Conservation (phyloP, 805 yeast genomes). For the Lachancea mirantina region DNA sequence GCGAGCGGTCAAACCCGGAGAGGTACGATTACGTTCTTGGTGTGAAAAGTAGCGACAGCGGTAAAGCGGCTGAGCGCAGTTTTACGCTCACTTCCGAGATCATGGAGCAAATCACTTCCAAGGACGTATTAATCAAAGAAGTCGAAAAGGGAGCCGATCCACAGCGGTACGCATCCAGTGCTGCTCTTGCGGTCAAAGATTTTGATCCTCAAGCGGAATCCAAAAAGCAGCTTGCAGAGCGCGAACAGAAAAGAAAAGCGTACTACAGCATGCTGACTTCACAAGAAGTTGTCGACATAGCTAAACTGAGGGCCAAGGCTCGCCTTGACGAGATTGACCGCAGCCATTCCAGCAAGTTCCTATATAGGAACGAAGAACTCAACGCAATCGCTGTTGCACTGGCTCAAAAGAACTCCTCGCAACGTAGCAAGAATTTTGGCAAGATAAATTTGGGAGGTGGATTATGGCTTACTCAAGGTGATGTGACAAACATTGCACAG, state of each 20-base stretch:
- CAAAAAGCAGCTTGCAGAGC: slow-evolving; percentile 41
- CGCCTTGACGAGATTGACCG: slow-evolving; percentile 37
- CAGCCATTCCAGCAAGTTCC: slow-evolving; percentile 30
- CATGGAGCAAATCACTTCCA: slow-evolving; percentile 15
- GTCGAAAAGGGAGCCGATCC: slow-evolving; percentile 59
- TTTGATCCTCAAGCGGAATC: slow-evolving; percentile 32
- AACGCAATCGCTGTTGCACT: slow-evolving; percentile 70
- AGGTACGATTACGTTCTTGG: slow-evolving; percentile 13
- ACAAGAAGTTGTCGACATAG: slow-evolving; percentile 40
- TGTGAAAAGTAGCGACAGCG: slow-evolving; percentile 17
- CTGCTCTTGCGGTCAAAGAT: slow-evolving; percentile 36
- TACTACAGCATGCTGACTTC: slow-evolving; percentile 28
- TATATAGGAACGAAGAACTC: slow-evolving; percentile 41
- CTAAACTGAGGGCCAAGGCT: slow-evolving; percentile 45
- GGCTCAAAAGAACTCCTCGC: slow-evolving; percentile 62
- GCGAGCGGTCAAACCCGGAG: slow-evolving; percentile 10
- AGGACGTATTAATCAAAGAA: slow-evolving; percentile 41
- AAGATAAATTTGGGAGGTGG: slow-evolving; percentile 86
- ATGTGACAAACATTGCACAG: slow-evolving; percentile 73
- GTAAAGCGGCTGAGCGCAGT: slow-evolving; percentile 18
- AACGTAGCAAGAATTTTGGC: slow-evolving; percentile 37
- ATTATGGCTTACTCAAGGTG: slow-evolving; percentile 61
- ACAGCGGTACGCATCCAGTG: slow-evolving; percentile 35
- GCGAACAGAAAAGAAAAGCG: slow-evolving; percentile 25
- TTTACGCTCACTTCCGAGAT: slow-evolving; percentile 18